Conservation (phyloP, 306 rosid species). For the Casuarina glauca region DNA sequence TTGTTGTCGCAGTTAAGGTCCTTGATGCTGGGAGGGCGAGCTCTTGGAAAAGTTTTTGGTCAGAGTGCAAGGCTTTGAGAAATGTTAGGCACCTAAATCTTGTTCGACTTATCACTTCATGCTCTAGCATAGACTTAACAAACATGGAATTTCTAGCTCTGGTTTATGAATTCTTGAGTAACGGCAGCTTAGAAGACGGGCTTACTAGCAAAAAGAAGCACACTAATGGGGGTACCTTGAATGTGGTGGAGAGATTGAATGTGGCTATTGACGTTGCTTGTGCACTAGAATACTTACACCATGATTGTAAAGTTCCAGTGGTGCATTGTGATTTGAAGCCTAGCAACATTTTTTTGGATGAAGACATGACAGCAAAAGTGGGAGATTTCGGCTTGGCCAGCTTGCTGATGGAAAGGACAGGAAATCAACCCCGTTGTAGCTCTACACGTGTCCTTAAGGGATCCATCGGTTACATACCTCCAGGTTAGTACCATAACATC, state of each 20-base stretch:
- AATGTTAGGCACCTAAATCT: conserved; percentile 79
- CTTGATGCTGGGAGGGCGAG: too few relatives aligned
- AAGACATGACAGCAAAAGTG: conserved; percentile 63
- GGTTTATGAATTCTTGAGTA: conserved; percentile 57
- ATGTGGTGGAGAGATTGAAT: conserved; percentile 58
- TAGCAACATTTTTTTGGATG: conserved; percentile 63
- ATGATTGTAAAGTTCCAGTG: conserved; percentile 60
- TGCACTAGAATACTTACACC: conserved; percentile 68
- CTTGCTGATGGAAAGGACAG: conserved; percentile 43
- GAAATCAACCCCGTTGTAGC: conserved; percentile 39
- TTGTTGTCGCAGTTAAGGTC: too few relatives aligned
- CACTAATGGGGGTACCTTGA: conserved; percentile 45
- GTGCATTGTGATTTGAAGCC: conserved; percentile 87
- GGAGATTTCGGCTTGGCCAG: conserved; percentile 84
- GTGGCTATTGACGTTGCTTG: conserved; percentile 60
- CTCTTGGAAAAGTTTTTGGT: too few relatives aligned
- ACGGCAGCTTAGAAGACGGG: conserved; percentile 83
- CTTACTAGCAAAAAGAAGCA: conserved; percentile 45
- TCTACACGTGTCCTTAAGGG: conserved; percentile 60
- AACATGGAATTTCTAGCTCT: conserved; percentile 65
- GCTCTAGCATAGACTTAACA: conserved; percentile 66
- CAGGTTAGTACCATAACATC: conserved; percentile 44
- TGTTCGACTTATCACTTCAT: conserved; percentile 67
- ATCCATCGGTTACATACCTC: conserved; percentile 83
- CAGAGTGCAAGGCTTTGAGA: too few relatives aligned